Conservation (phyloP, 441 rosid species). For the Breynia disticha region DNA sequence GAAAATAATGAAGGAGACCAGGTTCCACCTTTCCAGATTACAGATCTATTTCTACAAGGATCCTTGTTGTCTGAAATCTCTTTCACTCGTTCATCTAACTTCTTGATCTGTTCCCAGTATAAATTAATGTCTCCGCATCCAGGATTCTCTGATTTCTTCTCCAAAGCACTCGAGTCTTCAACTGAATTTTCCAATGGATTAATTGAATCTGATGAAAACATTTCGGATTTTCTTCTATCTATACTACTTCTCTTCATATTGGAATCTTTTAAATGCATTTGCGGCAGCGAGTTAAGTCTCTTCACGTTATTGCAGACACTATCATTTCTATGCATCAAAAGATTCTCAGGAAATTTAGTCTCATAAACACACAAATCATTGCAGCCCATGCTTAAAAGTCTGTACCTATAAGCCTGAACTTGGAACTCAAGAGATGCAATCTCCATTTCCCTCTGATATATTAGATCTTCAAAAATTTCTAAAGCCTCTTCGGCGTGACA, state of each 20-base stretch:
- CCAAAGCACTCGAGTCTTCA: slow-evolving; percentile 10
- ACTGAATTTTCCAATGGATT: slow-evolving; percentile 13
- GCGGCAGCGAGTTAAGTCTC: slow-evolving; percentile 32
- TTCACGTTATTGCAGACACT: slow-evolving; percentile 8
- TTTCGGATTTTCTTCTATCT: slow-evolving; percentile 15
- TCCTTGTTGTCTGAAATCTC: slow-evolving; percentile 39
- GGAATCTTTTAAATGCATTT: slow-evolving; percentile 13
- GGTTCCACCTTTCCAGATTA: slow-evolving; percentile 24
- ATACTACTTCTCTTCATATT: slow-evolving; percentile 9
- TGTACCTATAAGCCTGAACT: slow-evolving; percentile 64
- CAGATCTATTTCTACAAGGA: slow-evolving; percentile 18
- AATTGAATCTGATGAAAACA: slow-evolving; percentile 12
- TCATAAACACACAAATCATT: slow-evolving; percentile 34
- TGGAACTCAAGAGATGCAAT: slow-evolving; percentile 78
- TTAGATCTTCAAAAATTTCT: slow-evolving; percentile 53
- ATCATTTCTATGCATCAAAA: slow-evolving; percentile 31
- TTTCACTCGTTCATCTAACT: slow-evolving; percentile 32
- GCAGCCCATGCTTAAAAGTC: slow-evolving; percentile 61
- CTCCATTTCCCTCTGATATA: slow-evolving; percentile 79
- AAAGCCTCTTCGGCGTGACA: slow-evolving; percentile 72
- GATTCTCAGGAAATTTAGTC: slow-evolving; percentile 33
- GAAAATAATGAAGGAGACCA: slow-evolving; percentile 32
- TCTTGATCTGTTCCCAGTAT: slow-evolving; percentile 40
- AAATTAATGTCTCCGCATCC: slow-evolving; percentile 22
- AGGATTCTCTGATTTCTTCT: slow-evolving; percentile 15